A percentile compares a stretch with the other conserved stretches of the same genome.
Conservation (phyloP, 495 filamentous ascomycete species). For the Hapsidospora chrysogenum region DNA sequence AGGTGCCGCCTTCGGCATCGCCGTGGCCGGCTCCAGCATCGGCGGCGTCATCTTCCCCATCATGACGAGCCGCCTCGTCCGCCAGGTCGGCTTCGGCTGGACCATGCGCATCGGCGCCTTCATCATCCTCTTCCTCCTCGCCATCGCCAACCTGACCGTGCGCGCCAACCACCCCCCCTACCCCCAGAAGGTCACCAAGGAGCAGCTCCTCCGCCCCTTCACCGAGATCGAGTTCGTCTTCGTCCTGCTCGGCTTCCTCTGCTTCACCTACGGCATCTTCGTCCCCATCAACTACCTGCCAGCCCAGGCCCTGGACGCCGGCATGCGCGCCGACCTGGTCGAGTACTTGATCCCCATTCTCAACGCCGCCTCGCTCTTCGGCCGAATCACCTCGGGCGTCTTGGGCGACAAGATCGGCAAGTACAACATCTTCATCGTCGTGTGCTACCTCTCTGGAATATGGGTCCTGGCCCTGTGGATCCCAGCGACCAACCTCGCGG, state of each 20-base stretch:
- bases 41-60: constrained; percentile 48
- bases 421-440: constrained; percentile 40
- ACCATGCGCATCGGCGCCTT: constrained; percentile 48
- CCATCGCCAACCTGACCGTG: constrained; percentile 24
- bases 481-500: constrained; percentile 28
- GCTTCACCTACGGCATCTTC: constrained; percentile 38
- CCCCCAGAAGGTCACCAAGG: constrained; percentile 7
- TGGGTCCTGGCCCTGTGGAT: constrained; percentile 47
- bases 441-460: constrained; percentile 33
- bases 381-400: constrained; percentile 42
- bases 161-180: constrained; percentile 5
- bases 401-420: constrained; percentile 47
- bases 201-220: constrained; percentile 7
- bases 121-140: constrained; percentile 38
- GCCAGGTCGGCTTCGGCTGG: constrained; percentile 43
- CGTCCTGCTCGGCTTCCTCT: constrained; percentile 15
- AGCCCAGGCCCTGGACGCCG: constrained; percentile 30
- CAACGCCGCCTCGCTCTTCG: constrained; percentile 41
- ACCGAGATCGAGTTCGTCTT: constrained; percentile 21
- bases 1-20: constrained; percentile 46
- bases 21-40: constrained; percentile 39
- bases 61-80: constrained; percentile 41
- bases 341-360: constrained; percentile 45
- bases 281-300: constrained; percentile 49
- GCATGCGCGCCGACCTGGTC: constrained; percentile 36